A percentile compares a stretch with the other conserved stretches of the same genome.
These are phyloP conservation scores for Dorcoceras hygrometricum DNA, from an alignment of 257 asterid species.

Conservation along the genomic window DNA sequence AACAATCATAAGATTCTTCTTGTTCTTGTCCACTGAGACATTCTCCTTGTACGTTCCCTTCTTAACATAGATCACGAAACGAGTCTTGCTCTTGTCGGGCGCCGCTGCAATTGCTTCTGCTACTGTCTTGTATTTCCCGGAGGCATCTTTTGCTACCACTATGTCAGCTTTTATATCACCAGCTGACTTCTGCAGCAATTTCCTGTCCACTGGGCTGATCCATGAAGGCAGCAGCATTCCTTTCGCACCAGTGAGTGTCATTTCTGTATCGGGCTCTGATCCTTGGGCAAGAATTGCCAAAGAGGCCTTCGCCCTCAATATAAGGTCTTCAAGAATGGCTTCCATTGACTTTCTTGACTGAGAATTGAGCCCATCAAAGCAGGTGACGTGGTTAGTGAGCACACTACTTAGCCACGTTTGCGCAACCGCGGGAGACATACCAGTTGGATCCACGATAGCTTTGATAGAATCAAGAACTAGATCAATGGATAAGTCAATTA, in stretches of 20 bases:
- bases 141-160: constrained; percentile 47
- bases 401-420: constrained; percentile 51
- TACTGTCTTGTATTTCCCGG: constrained; percentile 41
- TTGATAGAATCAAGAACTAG: constrained; percentile 31
- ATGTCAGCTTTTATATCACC: constrained; percentile 31
- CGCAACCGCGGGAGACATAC: constrained; percentile 22
- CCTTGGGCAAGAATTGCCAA: constrained; percentile 35
- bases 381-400: constrained; percentile 51
- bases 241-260: not conserved
- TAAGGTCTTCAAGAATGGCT: constrained; percentile 24
- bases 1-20: constrained; percentile 47
- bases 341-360: not conserved
- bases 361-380: constrained; percentile 39
- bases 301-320: constrained; percentile 37
- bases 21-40: constrained; percentile 37
- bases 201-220: constrained; percentile 37
- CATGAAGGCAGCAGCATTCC: constrained; percentile 36
- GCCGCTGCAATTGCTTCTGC: constrained; percentile 47
- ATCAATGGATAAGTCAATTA: constrained; percentile 40
- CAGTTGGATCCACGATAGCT: constrained; percentile 22
- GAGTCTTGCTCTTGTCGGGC: constrained; percentile 29
- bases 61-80: constrained; percentile 50
- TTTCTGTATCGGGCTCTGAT: not conserved
- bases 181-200: constrained; percentile 28
- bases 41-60: constrained; percentile 51